Evolutionary conservation across 1,139 yeast genomes (phyloP).

Genomic region (Kurtzmaniella quercitrusa): DNA sequence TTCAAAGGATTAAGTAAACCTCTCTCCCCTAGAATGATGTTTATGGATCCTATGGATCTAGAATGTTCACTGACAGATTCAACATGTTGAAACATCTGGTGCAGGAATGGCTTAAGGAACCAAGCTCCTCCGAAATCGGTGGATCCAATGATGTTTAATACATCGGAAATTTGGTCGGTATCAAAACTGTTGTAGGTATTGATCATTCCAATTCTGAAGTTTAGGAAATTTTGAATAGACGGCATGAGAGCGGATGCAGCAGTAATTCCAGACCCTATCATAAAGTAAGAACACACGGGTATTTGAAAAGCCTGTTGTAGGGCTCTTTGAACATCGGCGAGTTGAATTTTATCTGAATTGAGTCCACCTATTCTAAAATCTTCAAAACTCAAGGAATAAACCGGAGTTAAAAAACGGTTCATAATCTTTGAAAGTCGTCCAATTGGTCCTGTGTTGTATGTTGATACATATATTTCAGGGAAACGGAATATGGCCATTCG

Average conservation of each 20-base stretch:
- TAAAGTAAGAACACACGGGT: slow-evolving; percentile 9
- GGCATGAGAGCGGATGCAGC: slow-evolving; percentile 8
- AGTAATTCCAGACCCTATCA: slow-evolving; percentile 9
- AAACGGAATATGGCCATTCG: slow-evolving; percentile 5
- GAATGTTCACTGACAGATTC: slow-evolving; percentile 12
- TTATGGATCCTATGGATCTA: slow-evolving; percentile 12
- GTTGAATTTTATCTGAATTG: slow-evolving; percentile 4
- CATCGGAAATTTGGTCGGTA: slow-evolving; percentile 6
- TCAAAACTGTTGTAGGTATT: slow-evolving; percentile 9
- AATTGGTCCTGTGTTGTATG: slow-evolving; percentile 11
- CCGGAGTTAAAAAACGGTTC: slow-evolving; percentile 11
- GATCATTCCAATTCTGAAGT: slow-evolving; percentile 10
- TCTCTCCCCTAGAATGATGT: slow-evolving; percentile 12
- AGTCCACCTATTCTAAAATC: not conserved
- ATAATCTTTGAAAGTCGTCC: slow-evolving; percentile 11
- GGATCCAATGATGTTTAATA: slow-evolving; percentile 9
- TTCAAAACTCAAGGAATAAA: slow-evolving; percentile 3
- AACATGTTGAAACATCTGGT: slow-evolving; percentile 10
- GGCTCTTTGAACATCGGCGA: slow-evolving; percentile 9
- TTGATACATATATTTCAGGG: slow-evolving; percentile 9
- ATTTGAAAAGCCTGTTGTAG: slow-evolving; percentile 10
- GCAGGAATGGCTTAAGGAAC: slow-evolving; percentile 12
- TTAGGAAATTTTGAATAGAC: slow-evolving; percentile 9
- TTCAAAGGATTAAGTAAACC: slow-evolving; percentile 10
- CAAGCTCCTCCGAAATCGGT: slow-evolving; percentile 15